These are phyloP conservation scores for Phoma sp. DNA, from an alignment of 2,329 filamentous ascomycete genomes.

Conservation along the genomic window DNA sequence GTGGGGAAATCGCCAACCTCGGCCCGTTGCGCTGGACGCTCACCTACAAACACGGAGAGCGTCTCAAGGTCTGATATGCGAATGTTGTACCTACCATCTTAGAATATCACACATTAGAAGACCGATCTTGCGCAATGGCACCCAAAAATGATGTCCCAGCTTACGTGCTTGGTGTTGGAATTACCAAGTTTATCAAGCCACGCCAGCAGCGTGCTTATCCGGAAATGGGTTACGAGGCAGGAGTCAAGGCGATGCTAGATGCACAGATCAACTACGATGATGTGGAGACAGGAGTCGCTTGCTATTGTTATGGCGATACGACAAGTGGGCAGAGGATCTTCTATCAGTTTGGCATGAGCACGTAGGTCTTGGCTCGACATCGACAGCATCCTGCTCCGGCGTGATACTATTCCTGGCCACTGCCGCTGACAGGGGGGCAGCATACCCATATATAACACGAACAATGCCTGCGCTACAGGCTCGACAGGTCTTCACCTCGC, in stretches of 20 bases:
- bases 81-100: neutral
- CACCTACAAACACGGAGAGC: neutral
- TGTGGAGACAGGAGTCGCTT: constrained; percentile 89
- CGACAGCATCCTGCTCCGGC: too few species aligned
- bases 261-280: constrained; percentile 95
- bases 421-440: constrained; percentile 39
- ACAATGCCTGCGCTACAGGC: constrained; percentile 96
- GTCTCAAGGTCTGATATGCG: neutral
- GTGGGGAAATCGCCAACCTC: constrained; percentile 16
- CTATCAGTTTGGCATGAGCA: constrained; percentile 96
- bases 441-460: constrained; percentile 96
- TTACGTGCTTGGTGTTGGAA: constrained; percentile 94
- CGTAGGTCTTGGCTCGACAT: constrained; percentile 20
- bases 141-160: constrained; percentile 50
- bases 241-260: constrained; percentile 79
- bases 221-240: constrained; percentile 89
- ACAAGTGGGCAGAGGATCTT: constrained; percentile 94
- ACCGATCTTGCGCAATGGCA: constrained; percentile 26
- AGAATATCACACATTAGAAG: neutral
- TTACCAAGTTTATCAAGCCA: constrained; percentile 99
- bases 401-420: neutral
- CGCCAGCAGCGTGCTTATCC: constrained; percentile 90
- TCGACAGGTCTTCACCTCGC: constrained; percentile 85
- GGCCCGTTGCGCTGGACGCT: constrained; percentile 10
- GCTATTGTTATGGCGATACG: constrained; percentile 95